Evolutionary conservation across 139 green algal genomes (phyloP).

Genomic region (Chlamydomonas asymmetrica): DNA sequence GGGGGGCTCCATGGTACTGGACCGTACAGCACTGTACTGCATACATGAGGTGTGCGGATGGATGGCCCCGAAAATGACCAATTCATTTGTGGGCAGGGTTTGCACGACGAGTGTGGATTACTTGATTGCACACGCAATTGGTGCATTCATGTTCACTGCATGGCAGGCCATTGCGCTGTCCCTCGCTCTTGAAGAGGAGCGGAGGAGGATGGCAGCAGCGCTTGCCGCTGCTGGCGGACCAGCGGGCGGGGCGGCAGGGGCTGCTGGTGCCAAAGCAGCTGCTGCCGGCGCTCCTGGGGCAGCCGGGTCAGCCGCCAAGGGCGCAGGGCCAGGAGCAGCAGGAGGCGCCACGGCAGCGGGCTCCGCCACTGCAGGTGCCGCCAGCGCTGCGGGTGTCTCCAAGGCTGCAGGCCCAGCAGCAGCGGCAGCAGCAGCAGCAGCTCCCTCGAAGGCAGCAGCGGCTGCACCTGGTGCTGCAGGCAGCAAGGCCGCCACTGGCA

Average conservation of each 20-base stretch:
- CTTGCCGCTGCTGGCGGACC: not conserved
- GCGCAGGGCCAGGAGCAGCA: not conserved
- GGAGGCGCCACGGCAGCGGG: not conserved
- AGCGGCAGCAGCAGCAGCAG: not conserved
- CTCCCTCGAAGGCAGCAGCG: not conserved
- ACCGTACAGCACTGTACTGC: not conserved
- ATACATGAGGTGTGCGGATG: not conserved
- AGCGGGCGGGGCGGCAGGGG: not conserved
- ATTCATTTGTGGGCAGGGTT: not conserved
- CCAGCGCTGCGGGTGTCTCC: not conserved
- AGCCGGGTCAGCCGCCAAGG: not conserved
- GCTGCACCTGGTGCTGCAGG: not conserved
- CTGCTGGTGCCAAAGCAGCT: not conserved
- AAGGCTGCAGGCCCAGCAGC: not conserved
- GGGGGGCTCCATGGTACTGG: no score
- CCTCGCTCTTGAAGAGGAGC: slow-evolving; percentile 43
- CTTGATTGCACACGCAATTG: no score
- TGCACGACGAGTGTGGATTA: no score
- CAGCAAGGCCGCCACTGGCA: not conserved
- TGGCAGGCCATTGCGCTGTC: slow-evolving; percentile 53
- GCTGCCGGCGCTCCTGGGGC: not conserved
- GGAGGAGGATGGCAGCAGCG: slow-evolving; percentile 11
- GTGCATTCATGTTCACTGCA: no score
- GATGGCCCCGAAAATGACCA: not conserved
- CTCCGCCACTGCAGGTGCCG: not conserved